Evolutionary conservation across 2,329 filamentous ascomycete genomes (phyloP).

Genomic region (Exophiala lecanii-corni): DNA sequence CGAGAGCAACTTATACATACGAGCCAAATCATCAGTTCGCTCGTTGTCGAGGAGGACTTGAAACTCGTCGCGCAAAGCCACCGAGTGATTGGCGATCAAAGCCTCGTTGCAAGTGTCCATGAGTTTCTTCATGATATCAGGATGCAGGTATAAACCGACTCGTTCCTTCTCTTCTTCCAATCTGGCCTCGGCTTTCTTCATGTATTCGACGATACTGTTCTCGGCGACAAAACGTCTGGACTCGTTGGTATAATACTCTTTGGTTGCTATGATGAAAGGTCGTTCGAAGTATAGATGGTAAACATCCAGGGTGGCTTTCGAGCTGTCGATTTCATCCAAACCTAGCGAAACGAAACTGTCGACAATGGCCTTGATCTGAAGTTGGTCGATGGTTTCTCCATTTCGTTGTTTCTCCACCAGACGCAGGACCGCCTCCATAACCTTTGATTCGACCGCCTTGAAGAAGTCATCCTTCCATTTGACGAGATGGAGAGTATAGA

Average conservation of each 20-base stretch:
- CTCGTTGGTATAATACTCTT: slow-evolving; percentile 81
- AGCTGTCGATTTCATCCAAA: slow-evolving; percentile 85
- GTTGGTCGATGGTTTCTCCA: slow-evolving; percentile 95
- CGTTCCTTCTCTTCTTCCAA: slow-evolving; percentile 91
- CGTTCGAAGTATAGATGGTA: slow-evolving; percentile 90
- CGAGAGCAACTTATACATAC: slow-evolving; percentile 90
- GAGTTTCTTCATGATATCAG: slow-evolving; percentile 77
- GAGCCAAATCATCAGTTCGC: slow-evolving; percentile 87
- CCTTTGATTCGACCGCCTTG: slow-evolving; percentile 71
- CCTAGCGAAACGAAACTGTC: slow-evolving; percentile 95
- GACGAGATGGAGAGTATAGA: slow-evolving; percentile 93
- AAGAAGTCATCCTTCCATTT: slow-evolving; percentile 95
- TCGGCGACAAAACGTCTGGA: slow-evolving; percentile 92
- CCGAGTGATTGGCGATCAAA: slow-evolving; percentile 82
- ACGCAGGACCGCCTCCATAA: slow-evolving; percentile 92
- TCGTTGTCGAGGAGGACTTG: slow-evolving; percentile 90
- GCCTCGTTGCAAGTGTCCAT: slow-evolving; percentile 86
- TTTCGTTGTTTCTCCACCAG: slow-evolving; percentile 96
- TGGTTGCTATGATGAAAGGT: slow-evolving; percentile 83
- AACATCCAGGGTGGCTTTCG: slow-evolving; percentile 91
- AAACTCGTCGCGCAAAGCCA: slow-evolving; percentile 88
- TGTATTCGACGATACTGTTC: slow-evolving; percentile 97
- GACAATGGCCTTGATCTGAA: slow-evolving; percentile 94
- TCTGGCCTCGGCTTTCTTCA: slow-evolving; percentile 95
- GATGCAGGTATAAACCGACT: slow-evolving; percentile 84